These are phyloP conservation scores for Martiniozyma abietophila DNA, from an alignment of 805 yeast genomes.

Conservation along the genomic window DNA sequence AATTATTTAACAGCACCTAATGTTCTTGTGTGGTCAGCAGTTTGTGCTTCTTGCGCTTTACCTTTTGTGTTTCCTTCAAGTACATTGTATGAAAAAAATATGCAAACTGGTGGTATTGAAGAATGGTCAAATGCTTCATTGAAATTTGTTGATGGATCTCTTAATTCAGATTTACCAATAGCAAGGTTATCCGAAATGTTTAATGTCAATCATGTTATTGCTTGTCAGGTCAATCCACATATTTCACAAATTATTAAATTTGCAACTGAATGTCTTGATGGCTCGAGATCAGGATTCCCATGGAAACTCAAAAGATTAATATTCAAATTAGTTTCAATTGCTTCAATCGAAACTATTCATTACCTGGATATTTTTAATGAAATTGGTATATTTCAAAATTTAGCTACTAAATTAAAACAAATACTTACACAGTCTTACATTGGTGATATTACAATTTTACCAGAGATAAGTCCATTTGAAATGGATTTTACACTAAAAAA, in stretches of 20 bases:
- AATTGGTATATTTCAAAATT: slow-evolving; percentile 64
- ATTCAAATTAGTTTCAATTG: slow-evolving; percentile 40
- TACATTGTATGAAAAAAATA: slow-evolving; percentile 74
- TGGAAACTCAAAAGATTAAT: slow-evolving; percentile 44
- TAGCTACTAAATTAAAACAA: slow-evolving; percentile 64
- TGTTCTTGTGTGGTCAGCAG: slow-evolving; percentile 79
- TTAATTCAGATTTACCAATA: slow-evolving; percentile 88
- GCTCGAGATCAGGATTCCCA: slow-evolving; percentile 42
- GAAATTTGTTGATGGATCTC: slow-evolving; percentile 92
- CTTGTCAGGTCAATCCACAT: slow-evolving; percentile 96
- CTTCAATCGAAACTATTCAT: slow-evolving; percentile 69
- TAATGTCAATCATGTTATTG: slow-evolving; percentile 93
- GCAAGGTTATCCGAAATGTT: slow-evolving; percentile 91
- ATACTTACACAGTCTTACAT: slow-evolving; percentile 79
- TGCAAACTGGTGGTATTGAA: slow-evolving; percentile 57
- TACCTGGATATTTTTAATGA: slow-evolving; percentile 64
- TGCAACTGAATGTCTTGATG: slow-evolving; percentile 41
- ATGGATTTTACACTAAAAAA: slow-evolving; percentile 59
- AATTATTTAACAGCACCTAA: slow-evolving; percentile 76
- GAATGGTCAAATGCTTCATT: slow-evolving; percentile 77
- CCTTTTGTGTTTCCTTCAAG: slow-evolving; percentile 89
- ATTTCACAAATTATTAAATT: slow-evolving; percentile 78
- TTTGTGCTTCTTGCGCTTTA: slow-evolving; percentile 87
- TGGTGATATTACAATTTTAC: slow-evolving; percentile 90
- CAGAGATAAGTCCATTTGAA: slow-evolving; percentile 55